These are phyloP conservation scores for Penicillium sp. DNA, from an alignment of 2,329 filamentous ascomycete genomes.

Conservation along the genomic window DNA sequence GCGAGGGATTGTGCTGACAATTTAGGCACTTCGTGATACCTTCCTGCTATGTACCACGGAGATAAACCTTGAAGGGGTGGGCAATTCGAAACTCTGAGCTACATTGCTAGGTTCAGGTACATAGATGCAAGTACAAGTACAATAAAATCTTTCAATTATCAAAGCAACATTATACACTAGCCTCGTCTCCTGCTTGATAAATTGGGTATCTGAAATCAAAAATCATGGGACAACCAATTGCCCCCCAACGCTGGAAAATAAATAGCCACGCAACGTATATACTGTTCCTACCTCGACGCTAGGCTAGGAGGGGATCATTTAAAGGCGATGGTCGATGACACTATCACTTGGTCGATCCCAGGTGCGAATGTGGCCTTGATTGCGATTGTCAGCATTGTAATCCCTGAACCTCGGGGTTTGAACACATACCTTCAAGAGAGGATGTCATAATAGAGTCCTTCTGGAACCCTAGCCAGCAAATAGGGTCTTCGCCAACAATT, in stretches of 20 bases:
- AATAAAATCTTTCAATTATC: neutral
- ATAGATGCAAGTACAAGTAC: neutral
- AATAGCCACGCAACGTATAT: neutral
- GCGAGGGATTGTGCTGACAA: conserved; percentile 9
- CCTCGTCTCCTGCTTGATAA: neutral
- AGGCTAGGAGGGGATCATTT: neutral
- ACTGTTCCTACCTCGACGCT: neutral
- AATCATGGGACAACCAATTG: neutral
- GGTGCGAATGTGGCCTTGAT: conserved; percentile 72
- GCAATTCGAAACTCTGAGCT: conserved; percentile 31
- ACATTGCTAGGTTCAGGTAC: neutral
- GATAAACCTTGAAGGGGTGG: conserved; percentile 43
- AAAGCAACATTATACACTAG: neutral
- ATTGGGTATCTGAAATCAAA: conserved; percentile 6
- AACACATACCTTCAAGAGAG: conserved; percentile 77
- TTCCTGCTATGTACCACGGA: conserved; percentile 60
- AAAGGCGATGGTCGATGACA: conserved; percentile 21
- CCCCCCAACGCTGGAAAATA: neutral
- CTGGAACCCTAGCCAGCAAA: conserved; percentile 91
- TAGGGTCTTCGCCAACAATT: conserved; percentile 79
- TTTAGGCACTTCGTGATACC: conserved; percentile 55
- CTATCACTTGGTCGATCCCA: conserved; percentile 68
- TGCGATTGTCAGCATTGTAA: conserved; percentile 14
- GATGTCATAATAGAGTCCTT: conserved; percentile 91
- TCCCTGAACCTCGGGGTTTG: conserved; percentile 8